A percentile compares a stretch with the other conserved stretches of the same genome.
These are phyloP conservation scores for Penicillium sp. DNA, from an alignment of 2,329 filamentous ascomycete genomes.

Conservation along the genomic window DNA sequence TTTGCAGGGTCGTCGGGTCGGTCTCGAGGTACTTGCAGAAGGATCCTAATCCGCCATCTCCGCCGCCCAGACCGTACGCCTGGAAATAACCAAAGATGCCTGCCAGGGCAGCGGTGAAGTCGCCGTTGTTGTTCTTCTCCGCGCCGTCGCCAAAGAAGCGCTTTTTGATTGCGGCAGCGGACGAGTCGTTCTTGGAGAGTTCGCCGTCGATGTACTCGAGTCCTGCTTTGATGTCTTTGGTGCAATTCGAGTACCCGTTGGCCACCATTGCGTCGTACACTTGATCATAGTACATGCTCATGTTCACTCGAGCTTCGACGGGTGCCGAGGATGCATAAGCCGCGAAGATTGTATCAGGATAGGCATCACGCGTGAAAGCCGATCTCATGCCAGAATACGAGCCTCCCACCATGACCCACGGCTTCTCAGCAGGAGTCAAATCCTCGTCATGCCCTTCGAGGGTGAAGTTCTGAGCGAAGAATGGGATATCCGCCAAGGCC, in stretches of 20 bases:
- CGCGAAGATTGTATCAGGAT: constrained; percentile 45
- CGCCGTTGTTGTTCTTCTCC: constrained; percentile 49
- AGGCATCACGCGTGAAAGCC: constrained; percentile 46
- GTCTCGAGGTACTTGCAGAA: constrained; percentile 53
- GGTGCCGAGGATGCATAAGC: constrained; percentile 46
- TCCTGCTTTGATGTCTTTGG: constrained; percentile 51
- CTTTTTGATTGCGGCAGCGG: constrained; percentile 47
- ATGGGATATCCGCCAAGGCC: constrained; percentile 48
- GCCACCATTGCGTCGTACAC: constrained; percentile 51
- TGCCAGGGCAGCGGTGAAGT: constrained; percentile 49
- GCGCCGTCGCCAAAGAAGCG: constrained; percentile 52
- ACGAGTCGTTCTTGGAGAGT: constrained; percentile 37
- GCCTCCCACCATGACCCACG: constrained; percentile 51
- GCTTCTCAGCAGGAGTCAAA: constrained; percentile 42
- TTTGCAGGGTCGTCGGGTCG: constrained; percentile 39
- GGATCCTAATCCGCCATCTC: constrained; percentile 33
- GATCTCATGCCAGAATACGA: constrained; percentile 49
- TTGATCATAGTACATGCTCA: constrained; percentile 55
- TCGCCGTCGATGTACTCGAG: constrained; percentile 52
- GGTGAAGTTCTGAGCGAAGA: constrained; percentile 46
- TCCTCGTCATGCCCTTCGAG: constrained; percentile 35
- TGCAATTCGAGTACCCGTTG: constrained; percentile 55
- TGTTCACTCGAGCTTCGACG: constrained; percentile 51
- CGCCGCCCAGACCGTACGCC: constrained; percentile 44
- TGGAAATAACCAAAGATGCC: constrained; percentile 49